Evolutionary conservation across 345 rosid species (phyloP).

Genomic region (Gossypium stocksii): DNA sequence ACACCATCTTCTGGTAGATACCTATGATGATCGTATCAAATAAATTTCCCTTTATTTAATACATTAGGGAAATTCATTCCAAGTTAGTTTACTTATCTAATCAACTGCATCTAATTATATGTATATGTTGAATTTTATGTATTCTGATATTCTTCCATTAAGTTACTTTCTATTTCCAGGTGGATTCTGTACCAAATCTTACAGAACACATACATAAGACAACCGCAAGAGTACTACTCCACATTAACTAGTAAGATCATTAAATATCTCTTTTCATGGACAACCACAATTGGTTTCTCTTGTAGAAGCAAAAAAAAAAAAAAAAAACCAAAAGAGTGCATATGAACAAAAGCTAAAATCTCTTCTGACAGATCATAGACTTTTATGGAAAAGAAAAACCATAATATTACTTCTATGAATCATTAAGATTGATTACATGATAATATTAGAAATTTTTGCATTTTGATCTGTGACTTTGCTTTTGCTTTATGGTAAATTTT

Average conservation of each 20-base stretch:
- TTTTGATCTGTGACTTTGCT: neutral
- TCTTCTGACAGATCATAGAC: neutral
- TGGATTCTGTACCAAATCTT: constrained; percentile 82
- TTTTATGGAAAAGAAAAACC: neutral
- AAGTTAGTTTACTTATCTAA: neutral
- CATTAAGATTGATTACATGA: neutral
- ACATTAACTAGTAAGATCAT: constrained; percentile 73
- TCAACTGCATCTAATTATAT: neutral
- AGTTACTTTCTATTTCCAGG: constrained; percentile 40
- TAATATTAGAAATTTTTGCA: neutral
- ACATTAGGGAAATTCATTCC: neutral
- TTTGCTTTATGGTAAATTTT: neutral
- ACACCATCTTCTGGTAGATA: neutral
- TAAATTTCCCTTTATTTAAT: neutral
- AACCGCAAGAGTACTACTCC: constrained; percentile 84
- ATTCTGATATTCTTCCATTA: neutral
- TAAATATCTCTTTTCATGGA: neutral
- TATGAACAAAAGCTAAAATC: neutral
- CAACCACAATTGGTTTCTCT: neutral
- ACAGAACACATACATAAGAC: constrained; percentile 71
- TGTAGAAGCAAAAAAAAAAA: neutral
- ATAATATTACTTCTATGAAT: neutral
- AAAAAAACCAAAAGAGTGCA: neutral
- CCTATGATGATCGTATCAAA: neutral
- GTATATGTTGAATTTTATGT: neutral